Conservation (phyloP, 2,329 filamentous ascomycete genomes). For the Microcyclospora tardicrescens region DNA sequence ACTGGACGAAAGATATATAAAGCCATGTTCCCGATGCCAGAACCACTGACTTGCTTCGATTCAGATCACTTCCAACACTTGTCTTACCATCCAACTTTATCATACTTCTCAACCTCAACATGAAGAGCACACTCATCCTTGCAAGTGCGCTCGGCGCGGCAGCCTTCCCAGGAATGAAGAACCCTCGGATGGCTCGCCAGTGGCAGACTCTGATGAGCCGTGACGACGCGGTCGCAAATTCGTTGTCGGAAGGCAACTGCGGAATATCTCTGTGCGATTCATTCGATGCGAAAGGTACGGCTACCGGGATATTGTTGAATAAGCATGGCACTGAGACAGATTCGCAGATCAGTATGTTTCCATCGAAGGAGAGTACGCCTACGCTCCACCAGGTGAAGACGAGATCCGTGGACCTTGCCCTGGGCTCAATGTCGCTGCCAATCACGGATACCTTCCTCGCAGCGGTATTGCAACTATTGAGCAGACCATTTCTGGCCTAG, state of each 20-base stretch:
- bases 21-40: no score
- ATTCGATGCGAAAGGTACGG: background rate
- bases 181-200: no score
- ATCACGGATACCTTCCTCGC: conserved; percentile 15
- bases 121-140: no score
- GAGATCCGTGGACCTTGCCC: conserved; percentile 19
- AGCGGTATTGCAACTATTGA: conserved; percentile 19
- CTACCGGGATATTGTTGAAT: no score
- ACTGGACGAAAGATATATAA: no score
- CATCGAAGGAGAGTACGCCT: conserved; percentile 15
- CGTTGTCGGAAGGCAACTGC: background rate
- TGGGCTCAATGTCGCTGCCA: conserved; percentile 14
- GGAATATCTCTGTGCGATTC: background rate
- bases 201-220: background rate
- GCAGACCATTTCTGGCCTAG: conserved; percentile 15
- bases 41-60: no score
- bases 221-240: background rate
- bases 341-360: conserved; percentile 11
- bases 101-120: no score
- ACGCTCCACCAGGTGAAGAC: conserved; percentile 3
- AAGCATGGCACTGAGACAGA: no score
- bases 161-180: no score
- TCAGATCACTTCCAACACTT: no score
- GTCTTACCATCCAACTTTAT: no score
- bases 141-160: no score